Evolutionary conservation across 768 basidiomycete species (phyloP), one percentile per base, ranked within the genome.

Genomic region (Lactarius akahatsu): DNA sequence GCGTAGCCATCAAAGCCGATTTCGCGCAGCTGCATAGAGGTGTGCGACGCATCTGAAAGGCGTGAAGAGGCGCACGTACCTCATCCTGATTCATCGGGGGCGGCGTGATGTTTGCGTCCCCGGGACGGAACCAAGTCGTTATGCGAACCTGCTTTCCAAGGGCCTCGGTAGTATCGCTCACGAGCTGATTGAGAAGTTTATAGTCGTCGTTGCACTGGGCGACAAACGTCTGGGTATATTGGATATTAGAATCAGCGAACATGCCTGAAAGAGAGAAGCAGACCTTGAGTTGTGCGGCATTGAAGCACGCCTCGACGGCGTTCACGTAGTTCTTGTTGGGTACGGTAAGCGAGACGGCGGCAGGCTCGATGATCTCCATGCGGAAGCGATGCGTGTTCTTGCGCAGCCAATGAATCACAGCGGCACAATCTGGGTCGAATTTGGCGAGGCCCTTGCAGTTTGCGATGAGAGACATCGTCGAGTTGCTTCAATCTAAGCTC

Each of bases 301-400:
- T 82, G 71, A 96, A 87, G 61, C 86, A 87, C 0, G 86, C 80
- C 74, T 98, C 96, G 10, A 97, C 84, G 4, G 88, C 85, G 73
- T 86, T 80, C 1, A 85, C 85, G 65, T 81, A 92, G 47, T 73
- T 70, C 71, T 76, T 78, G 74, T 94, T 83, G 18, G 87, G 85
- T 16, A 96, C 83, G 23, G 78, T 86, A 50, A 94, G 77, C 15
- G 85, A 84, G 65, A 99, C 81, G 70, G 87, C 79, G 0, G 94
- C 86, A 18, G 97, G 96, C 75, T 95, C 92, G 66, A 90, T 86
- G n/a, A 98, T 86, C 62, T 88, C 82, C 83, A 87, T 88, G 74
- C 83, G 85, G 80, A 98, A 94, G 64, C 78, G 77, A 67, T 82
- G 70, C 57, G 78, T 80, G 72, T 95, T 87, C 15, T 79, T 72